Evolutionary conservation across 1,284 basidiomycete genomes (phyloP).

Genomic region (Inonotus obliquus): DNA sequence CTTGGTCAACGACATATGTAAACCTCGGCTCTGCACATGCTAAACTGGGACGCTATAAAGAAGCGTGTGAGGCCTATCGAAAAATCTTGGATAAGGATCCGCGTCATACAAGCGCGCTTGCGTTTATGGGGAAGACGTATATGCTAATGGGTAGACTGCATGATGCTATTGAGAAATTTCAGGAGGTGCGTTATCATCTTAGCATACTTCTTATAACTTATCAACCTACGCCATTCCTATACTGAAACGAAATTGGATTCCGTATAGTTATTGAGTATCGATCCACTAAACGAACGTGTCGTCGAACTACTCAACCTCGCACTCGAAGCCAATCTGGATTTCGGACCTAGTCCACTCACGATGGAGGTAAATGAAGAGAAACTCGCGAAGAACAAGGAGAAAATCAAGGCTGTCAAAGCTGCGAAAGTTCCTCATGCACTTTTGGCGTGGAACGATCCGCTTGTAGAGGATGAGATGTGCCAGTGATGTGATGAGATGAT

Average conservation of each 20-base stretch:
- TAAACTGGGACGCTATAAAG: constrained; percentile 67
- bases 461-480: neutral
- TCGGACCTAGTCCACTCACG: neutral
- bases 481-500: too few species aligned
- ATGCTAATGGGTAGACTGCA: constrained; percentile 72
- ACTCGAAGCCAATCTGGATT: constrained; percentile 43
- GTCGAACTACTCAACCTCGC: constrained; percentile 84
- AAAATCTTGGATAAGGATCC: constrained; percentile 80
- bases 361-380: neutral
- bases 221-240: neutral
- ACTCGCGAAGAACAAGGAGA: neutral
- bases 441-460: neutral
- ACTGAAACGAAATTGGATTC: neutral
- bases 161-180: constrained; percentile 81
- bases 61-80: constrained; percentile 68
- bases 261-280: constrained; percentile 74
- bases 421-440: neutral
- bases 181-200: constrained; percentile 54
- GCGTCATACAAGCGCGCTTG: constrained; percentile 70
- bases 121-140: constrained; percentile 80
- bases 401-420: neutral
- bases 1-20: constrained; percentile 86
- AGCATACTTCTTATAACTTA: too few species aligned
- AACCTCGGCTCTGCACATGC: constrained; percentile 88
- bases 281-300: constrained; percentile 83